Base-by-base conservation (phyloP, 23 red algal genomes). In the Gracilaria caudata region DNA sequence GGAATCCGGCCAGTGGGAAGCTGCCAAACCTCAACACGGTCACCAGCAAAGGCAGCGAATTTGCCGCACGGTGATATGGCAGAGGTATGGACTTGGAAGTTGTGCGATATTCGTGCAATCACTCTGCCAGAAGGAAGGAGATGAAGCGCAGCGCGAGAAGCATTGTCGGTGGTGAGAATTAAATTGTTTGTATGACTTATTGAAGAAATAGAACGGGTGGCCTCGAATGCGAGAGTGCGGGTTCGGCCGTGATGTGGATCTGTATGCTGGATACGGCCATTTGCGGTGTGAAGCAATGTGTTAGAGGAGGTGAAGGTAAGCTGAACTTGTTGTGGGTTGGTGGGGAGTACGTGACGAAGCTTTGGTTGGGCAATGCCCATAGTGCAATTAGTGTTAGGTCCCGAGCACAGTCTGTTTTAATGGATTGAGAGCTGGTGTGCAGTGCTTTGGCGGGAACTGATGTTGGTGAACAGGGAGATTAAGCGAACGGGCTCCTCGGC, bases 21-120 rank as follows among this genome's bases (percentile, higher is more conserved):
- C 20, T 85, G 30, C 94, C 94, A 95, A 30, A 95, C 80, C 64
- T 95, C 81, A 20, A 95, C 80, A n/a, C 56, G 72, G 0, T 78
- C 30, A 20, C 79, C 79, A 58, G 68, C 86, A 77, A 95, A 76
- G 0, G 70, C 94, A 23, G 82, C 83, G 23, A 79, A 57, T 53
- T 61, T 79, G n/a, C 70, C 86, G 54, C 74, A 73, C 32, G 92
- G 92, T 26, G 84, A 89, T 49, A 94, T 11, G 6, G 26, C 59
- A 34, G 75, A 83, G 4, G 56, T 38, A 21, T 28, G 36, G 37
- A 94, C 86, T 55, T 75, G 20, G 54, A 84, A 76, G 30, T 63
- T 45, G 24, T 81, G 72, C 33, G 80, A 80, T 44, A 91, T 44
- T 13, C 87, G 57, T 24, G 57, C 87, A 36, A 82, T 63, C 25